Conservation (phyloP, 306 rosid genomes). For the Quercus wislizeni region DNA sequence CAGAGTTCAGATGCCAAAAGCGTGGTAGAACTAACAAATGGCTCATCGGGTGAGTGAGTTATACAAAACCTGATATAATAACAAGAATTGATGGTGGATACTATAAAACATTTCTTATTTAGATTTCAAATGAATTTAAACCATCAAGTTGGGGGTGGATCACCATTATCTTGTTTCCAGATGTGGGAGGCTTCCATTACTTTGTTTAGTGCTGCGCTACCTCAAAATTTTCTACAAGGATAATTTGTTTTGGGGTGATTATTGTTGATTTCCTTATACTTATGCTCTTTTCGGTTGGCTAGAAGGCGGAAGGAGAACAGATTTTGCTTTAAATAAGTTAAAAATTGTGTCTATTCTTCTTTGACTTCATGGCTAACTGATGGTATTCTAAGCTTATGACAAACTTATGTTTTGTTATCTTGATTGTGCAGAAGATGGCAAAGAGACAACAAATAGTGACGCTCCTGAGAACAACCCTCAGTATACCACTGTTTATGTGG, state of each 20-base stretch:
- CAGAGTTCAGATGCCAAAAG: conserved; percentile 75
- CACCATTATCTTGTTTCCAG: background rate
- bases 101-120: too few relatives aligned
- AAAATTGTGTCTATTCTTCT: background rate
- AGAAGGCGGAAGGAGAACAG: background rate
- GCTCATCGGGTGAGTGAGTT: conserved; percentile 71
- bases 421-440: conserved; percentile 82
- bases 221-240: background rate
- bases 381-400: conserved; percentile 5
- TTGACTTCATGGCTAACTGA: conserved; percentile 9
- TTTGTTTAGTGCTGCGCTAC: background rate
- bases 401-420: conserved; percentile 8
- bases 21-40: conserved; percentile 86
- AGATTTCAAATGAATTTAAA: too few relatives aligned
- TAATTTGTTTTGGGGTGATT: background rate
- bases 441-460: conserved; percentile 65
- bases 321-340: background rate
- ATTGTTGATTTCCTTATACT: background rate
- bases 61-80: conserved; percentile 8
- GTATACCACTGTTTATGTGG: conserved; percentile 94
- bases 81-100: background rate
- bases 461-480: conserved; percentile 96
- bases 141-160: too few relatives aligned
- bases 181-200: background rate
- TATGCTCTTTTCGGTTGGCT: background rate